Evolutionary conservation across 768 basidiomycete genomes (phyloP), one percentile per base, ranked within the genome.

Genomic region (Cantharellus anzutake): DNA sequence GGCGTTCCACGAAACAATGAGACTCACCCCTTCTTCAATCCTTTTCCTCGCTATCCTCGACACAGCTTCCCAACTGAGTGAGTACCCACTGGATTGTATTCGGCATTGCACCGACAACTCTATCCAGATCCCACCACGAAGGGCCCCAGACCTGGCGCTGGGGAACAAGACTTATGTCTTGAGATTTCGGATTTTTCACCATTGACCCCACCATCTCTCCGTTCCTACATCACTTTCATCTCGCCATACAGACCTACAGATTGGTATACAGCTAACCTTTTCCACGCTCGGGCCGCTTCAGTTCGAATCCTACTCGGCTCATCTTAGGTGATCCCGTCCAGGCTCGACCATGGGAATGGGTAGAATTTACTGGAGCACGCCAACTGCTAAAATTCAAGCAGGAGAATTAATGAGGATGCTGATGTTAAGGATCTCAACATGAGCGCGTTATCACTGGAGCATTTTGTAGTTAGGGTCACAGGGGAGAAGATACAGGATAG

Each of bases 291-390:
- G 29, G 39, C n/a, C n/a, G n/a, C n/a, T n/a, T 34, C 39, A n/a
- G 34, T 7, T 37, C 60, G 41, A 51, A 60, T n/a, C 48, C 35
- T 4, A 7, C 34, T 4, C 56, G 56, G 11, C 40, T 57, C 35
- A 35, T 57, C 37, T 34, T 40, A 5, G 62, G 62, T n/a, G 38
- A 53, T 14, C 20, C 35, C 3, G 61, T 63, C 4, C 52, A 29
- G 41, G 51, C 61, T 11, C 40, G 56, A 41, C 62, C 62, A 40
- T 63, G 62, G 62, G 62, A 63, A 39, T 63, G 62, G 62, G 35
- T 51, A 11, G 61, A 61, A n/a, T 57, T 61, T 60, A 42, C 53
- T 3, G 61, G 56, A 50, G 11, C 34, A n/a, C n/a, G n/a, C n/a
- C n/a, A n/a, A n/a, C n/a, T n/a, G n/a, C n/a, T n/a, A n/a, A n/a